Conservation (phyloP, 148 eudicot genomes). For the Fagopyrum homotropicum region DNA sequence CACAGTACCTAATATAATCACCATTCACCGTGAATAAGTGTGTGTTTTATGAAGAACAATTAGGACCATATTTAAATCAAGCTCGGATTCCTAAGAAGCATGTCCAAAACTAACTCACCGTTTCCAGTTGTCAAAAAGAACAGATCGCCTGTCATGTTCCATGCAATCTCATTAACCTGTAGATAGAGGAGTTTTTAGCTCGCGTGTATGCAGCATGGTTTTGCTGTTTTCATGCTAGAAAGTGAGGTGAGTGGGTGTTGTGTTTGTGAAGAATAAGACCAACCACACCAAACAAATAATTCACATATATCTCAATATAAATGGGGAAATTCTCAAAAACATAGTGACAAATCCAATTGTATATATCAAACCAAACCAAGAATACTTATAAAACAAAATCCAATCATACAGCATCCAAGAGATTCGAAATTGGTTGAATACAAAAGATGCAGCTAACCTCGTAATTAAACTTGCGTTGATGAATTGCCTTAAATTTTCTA, state of each 20-base stretch:
- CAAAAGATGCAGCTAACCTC: constrained; percentile 45
- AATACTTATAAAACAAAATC: background rate
- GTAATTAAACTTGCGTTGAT: constrained; percentile 79
- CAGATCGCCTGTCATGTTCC: constrained; percentile 84
- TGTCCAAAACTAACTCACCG: constrained; percentile 45
- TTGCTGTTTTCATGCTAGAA: background rate
- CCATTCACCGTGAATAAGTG: background rate
- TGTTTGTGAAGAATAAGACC: background rate
- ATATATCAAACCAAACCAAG: background rate
- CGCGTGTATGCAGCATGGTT: background rate
- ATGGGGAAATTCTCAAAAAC: background rate
- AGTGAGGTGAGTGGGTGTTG: background rate
- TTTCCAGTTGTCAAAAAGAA: constrained; percentile 91
- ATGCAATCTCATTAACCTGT: constrained; percentile 94
- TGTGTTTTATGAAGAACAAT: constrained; percentile 4
- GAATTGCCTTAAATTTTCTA: constrained; percentile 84
- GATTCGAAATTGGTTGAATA: background rate
- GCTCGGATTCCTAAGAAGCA: background rate
- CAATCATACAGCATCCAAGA: background rate
- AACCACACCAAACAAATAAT: background rate
- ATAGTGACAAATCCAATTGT: background rate
- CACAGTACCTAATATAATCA: constrained; percentile 54
- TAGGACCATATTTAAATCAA: background rate
- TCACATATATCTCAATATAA: background rate
- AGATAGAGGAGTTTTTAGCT: background rate